Conservation (phyloP, 371 early-diverging fungal genomes). For the Zychaea mexicana region DNA sequence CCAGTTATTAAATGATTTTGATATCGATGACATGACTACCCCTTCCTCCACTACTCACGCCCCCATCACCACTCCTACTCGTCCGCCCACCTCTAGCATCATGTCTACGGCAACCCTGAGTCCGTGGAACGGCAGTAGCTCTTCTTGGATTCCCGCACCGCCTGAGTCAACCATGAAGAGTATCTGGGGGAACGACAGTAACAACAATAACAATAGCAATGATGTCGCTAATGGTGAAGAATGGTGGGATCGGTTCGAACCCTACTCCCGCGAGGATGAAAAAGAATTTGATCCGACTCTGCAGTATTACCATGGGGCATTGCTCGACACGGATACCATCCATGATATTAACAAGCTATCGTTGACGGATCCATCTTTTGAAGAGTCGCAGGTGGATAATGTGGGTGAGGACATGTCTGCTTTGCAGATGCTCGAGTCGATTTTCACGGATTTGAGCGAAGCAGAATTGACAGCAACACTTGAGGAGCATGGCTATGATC, state of each 20-base stretch:
- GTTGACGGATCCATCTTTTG: constrained; percentile 33
- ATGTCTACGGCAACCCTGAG: not conserved
- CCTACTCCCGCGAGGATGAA: constrained; percentile 31
- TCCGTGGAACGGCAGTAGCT: not conserved
- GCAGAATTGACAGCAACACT: constrained; percentile 47
- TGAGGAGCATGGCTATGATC: constrained; percentile 50
- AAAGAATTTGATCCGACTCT: constrained; percentile 52
- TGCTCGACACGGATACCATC: constrained; percentile 37
- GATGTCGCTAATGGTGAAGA: not conserved
- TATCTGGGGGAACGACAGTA: constrained; percentile 10
- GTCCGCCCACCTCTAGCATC: not conserved
- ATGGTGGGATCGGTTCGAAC: constrained; percentile 27
- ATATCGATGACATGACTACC: constrained; percentile 7
- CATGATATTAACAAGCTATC: constrained; percentile 40
- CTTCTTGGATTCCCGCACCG: not conserved
- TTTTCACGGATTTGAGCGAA: constrained; percentile 52
- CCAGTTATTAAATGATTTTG: constrained; percentile 22
- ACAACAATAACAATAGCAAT: not conserved
- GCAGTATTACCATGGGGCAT: constrained; percentile 41
- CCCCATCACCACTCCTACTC: not conserved
- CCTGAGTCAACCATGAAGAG: constrained; percentile 2
- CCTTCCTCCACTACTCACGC: not conserved
- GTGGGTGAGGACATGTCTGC: constrained; percentile 58
- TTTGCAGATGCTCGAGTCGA: constrained; percentile 56
- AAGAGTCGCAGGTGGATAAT: constrained; percentile 38